Base-by-base conservation (phyloP, 176 grass and related monocot species). In the Carex myosuroides region DNA sequence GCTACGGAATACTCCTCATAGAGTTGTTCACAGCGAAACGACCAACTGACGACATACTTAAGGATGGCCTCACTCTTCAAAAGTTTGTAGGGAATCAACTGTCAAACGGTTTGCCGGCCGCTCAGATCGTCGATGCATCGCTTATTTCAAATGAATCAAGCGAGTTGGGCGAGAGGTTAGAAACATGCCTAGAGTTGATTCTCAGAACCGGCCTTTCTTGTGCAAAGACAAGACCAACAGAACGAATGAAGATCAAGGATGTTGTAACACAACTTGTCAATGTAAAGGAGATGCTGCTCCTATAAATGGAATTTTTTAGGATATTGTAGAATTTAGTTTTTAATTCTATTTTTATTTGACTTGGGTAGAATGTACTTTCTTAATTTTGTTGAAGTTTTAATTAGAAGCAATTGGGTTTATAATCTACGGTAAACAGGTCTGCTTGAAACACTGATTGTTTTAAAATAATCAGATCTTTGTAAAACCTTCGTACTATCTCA, bases 1-100 rank as follows among this genome's bases (percentile, higher is more conserved):
- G 83, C 80, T 90, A 84, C 29, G 91, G 91, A 56, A 66, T 92
- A 44, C 72, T 90, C 17, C 33, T 88, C 53, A 20, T 92, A 50
- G 88, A 93, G 85, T 64, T 93, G 71, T 70, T 93, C 78, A 92
- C 85, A 14, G 85, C 67, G 7, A 90, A 79, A 72, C 29, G 54
- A 22, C 90, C 90, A 59, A 86, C 86, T 1, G 83, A 93, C 64
- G 46, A 81, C 7, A 78, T 86, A 73, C 90, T 93, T 66, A 84
- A 68, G 1, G 9, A 90, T 77, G 88, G 80, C 53, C 54, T 90
- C 11, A 90, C 54, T 66, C 80, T 93, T 75, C 84, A 86, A 48
- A 86, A 70, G 5, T 88, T 57, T 82, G 86, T 90, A 22, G 30
- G 81, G 35, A 75, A 50, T 58, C 50, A 60, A 59, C 29, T 77